Evolutionary conservation across 164 flowering plant species (phyloP), one percentile per base, ranked within the genome.

Genomic region (Stephania cephalantha): DNA sequence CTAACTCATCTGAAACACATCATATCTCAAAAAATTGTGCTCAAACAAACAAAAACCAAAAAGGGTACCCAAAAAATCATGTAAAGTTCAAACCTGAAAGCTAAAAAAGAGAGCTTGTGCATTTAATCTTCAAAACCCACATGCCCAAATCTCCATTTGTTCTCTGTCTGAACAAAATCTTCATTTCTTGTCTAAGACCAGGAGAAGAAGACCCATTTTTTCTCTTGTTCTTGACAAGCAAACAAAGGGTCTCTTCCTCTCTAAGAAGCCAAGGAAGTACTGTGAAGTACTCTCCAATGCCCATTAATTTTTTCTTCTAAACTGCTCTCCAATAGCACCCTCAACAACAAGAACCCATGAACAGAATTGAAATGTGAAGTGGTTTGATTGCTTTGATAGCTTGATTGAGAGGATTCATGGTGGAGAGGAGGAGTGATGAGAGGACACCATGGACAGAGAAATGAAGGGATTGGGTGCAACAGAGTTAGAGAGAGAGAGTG

Each of bases 401-500:
- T 68, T 45, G 48, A 18, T 35, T 9, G 17, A 30, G 7, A 35
- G 25, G 7, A 22, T 50, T 67, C 58, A n/a, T 8, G 74, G 55
- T 42, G 31, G 20, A 48, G 20, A 9, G 9, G 5, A 11, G 20
- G 71, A 53, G 64, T 63, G 35, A 45, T n/a, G 25, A 25, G 25
- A 25, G 10, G 9, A 53, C 11, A 44, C 29, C 25, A 18, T 67
- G 68, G 70, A 71, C 55, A 22, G 52, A 35, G 76, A 44, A 73
- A 66, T 68, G 66, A 31, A 46, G 71, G 68, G 11, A 50, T 50
- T 7, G 55, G 55, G 55, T 50, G 25, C 7, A 44, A 35, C 42
- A 20, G 75, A 68, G 70, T 75, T 72, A 73, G 69, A 70, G 55
- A 79, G 78, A 76, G 82, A 78, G 71, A 48, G 80, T 70, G 79